A percentile compares a stretch with the other conserved stretches of the same genome.
These are phyloP conservation scores for Tephrocybe sp. DNA, from an alignment of 768 basidiomycete genomes.

Conservation along the genomic window DNA sequence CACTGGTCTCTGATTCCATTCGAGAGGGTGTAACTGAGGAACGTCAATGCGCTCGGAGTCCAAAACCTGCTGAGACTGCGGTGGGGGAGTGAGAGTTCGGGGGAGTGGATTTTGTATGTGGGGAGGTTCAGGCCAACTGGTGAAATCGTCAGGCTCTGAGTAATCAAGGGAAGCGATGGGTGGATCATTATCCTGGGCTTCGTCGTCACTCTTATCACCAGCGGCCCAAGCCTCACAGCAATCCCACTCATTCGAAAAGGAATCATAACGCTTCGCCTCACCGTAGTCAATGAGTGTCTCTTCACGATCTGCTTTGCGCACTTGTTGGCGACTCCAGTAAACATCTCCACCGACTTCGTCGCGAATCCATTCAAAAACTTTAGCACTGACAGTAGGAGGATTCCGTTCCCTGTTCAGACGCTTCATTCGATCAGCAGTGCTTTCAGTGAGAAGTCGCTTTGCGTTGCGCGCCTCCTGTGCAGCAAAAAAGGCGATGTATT, in stretches of 20 bases:
- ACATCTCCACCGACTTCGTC: not conserved
- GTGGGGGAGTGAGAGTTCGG: not conserved
- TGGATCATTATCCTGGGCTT: not conserved
- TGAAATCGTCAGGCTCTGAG: too few relatives aligned
- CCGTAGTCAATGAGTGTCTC: not conserved
- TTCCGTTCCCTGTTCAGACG: not conserved
- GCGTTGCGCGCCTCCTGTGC: not conserved
- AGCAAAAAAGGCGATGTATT: not conserved
- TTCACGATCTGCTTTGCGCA: not conserved
- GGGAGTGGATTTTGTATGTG: not conserved
- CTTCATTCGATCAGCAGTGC: not conserved
- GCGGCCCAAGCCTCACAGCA: constrained; percentile 13
- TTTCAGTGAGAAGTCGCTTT: not conserved
- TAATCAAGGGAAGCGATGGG: too few relatives aligned
- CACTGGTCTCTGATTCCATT: not conserved
- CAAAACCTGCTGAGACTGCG: not conserved
- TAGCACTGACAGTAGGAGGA: constrained; percentile 1
- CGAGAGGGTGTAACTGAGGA: not conserved
- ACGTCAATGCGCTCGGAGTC: not conserved
- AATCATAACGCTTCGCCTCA: constrained; percentile 9
- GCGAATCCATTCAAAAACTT: constrained; percentile 8
- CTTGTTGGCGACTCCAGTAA: not conserved
- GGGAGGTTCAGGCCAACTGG: not conserved
- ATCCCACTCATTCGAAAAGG: constrained; percentile 19
- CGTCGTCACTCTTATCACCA: constrained; percentile 1